Conservation (phyloP, 2,329 filamentous ascomycete genomes). For the Arthrobotrys pseudoclavata region DNA sequence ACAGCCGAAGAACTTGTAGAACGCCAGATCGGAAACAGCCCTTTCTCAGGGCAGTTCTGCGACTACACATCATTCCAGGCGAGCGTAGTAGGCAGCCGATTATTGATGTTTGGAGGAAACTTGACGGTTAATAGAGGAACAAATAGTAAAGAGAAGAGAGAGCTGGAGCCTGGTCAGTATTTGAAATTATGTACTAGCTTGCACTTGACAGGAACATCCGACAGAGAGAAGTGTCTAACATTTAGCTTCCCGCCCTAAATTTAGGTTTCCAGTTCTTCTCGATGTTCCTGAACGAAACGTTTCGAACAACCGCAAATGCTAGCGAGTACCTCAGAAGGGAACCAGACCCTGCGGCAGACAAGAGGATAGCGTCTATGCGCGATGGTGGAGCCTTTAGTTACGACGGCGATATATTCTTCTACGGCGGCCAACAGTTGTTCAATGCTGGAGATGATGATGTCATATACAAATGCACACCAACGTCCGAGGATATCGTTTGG, state of each 20-base stretch:
- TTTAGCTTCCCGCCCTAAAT: background rate
- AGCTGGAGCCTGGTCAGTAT: conserved; percentile 49
- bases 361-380: conserved; percentile 48
- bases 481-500: conserved; percentile 50
- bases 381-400: conserved; percentile 55
- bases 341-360: conserved; percentile 44
- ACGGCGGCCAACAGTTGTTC: conserved; percentile 55
- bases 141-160: conserved; percentile 49
- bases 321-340: conserved; percentile 48
- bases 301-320: conserved; percentile 34
- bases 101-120: conserved; percentile 59
- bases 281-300: conserved; percentile 50
- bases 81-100: conserved; percentile 42
- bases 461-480: conserved; percentile 55
- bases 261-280: conserved; percentile 59
- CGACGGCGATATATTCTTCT: conserved; percentile 54
- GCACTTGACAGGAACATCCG: background rate
- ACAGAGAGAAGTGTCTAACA: conserved; percentile 2
- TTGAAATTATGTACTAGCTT: background rate
- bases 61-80: conserved; percentile 60
- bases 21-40: conserved; percentile 30
- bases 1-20: conserved; percentile 37
- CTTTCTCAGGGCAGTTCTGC: conserved; percentile 57
- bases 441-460: conserved; percentile 43
- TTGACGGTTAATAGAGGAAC: conserved; percentile 52